phyloP scores from a whole-genome alignment of 805 yeast species.

The Ogataea parapolymorpha region DNA sequence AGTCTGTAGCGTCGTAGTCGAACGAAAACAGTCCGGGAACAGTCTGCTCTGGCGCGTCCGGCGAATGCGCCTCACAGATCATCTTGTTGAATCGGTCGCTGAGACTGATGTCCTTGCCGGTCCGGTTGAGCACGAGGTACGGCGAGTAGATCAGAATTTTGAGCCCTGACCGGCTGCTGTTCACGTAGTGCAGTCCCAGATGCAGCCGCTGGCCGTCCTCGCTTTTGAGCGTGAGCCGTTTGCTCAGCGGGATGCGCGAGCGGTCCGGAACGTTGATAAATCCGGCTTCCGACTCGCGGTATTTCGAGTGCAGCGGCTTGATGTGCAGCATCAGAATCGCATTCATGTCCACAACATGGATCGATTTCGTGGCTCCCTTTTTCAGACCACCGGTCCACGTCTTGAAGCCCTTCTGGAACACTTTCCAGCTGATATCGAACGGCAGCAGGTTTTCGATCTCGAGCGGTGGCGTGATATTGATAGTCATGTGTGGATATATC shows the following conservation, averaged over 20 bases:
- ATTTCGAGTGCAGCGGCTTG: constrained; percentile 59
- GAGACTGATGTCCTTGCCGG: constrained; percentile 62
- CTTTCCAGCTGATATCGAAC: constrained; percentile 66
- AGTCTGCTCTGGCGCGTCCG: constrained; percentile 28
- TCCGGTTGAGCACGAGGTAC: constrained; percentile 76
- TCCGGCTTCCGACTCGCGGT: constrained; percentile 66
- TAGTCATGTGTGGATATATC: constrained; percentile 79
- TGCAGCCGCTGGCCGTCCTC: constrained; percentile 66
- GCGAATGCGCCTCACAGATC: constrained; percentile 37
- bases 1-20: constrained; percentile 45
- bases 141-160: constrained; percentile 77
- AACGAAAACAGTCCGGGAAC: constrained; percentile 85
- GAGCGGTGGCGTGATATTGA: constrained; percentile 79
- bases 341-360: constrained; percentile 76
- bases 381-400: constrained; percentile 63
- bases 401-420: constrained; percentile 70
- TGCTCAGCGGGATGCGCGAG: constrained; percentile 28
- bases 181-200: constrained; percentile 61
- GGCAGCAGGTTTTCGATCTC: constrained; percentile 85
- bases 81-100: constrained; percentile 54
- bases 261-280: constrained; percentile 56
- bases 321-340: constrained; percentile 71
- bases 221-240: constrained; percentile 48
- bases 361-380: constrained; percentile 64
- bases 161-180: constrained; percentile 51